Conservation (phyloP, 441 rosid species). For the Aleurites moluccanus region DNA sequence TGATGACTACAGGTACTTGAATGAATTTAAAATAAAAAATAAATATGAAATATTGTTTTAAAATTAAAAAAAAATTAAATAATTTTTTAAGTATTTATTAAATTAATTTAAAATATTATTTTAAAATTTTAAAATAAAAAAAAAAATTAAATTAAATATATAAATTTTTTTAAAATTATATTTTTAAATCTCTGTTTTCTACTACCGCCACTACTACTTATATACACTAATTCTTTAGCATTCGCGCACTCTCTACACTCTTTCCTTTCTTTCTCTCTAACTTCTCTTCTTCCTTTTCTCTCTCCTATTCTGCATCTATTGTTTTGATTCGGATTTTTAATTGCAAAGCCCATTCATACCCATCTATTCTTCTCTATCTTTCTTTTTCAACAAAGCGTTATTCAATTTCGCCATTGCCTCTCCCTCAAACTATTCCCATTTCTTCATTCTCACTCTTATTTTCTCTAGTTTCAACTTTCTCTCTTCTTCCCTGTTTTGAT, state of each 20-base stretch:
- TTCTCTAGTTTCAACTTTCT: conserved; percentile 7
- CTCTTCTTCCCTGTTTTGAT: conserved; percentile 27
- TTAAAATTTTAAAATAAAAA: too few species aligned
- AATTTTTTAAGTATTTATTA: too few species aligned
- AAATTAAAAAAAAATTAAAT: too few species aligned
- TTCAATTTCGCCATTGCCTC: conserved; percentile 31
- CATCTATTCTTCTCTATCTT: conserved; percentile 14
- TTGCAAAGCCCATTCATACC: conserved; percentile 5
- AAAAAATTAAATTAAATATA: too few species aligned
- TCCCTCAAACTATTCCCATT: not conserved
- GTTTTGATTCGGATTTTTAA: conserved; percentile 44
- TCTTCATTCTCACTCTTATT: not conserved
- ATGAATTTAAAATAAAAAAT: too few species aligned
- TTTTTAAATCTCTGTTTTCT: too few species aligned
- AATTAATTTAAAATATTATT: too few species aligned
- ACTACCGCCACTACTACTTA: not conserved
- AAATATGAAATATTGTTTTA: too few species aligned
- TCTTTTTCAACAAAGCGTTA: conserved; percentile 30
- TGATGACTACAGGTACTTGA: too few species aligned
- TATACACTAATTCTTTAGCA: conserved; percentile 18
- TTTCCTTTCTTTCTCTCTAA: conserved; percentile 13
- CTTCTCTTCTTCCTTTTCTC: conserved; percentile 34
- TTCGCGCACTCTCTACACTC: not conserved
- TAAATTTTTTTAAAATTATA: too few species aligned
- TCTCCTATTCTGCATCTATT: conserved; percentile 65